Percentiles rank a stretch among this genome's conserved stretches.
These are phyloP conservation scores for Aspergillus biplanus DNA, from an alignment of 495 filamentous ascomycete genomes.

Conservation along the genomic window DNA sequence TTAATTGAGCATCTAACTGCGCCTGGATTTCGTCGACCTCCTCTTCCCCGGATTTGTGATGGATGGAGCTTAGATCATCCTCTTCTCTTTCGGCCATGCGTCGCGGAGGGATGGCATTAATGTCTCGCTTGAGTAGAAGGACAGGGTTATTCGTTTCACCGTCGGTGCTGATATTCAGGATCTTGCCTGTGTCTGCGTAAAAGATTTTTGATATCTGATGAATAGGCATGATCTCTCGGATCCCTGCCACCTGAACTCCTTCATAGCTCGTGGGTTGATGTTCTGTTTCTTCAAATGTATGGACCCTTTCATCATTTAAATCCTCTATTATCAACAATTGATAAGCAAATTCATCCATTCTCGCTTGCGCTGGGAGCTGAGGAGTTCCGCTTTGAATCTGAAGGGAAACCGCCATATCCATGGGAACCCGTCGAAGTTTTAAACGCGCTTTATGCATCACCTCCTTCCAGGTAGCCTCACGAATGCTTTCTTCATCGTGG, in stretches of 20 bases:
- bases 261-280: constrained; percentile 67
- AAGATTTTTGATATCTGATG: constrained; percentile 95
- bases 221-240: constrained; percentile 83
- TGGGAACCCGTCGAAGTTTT: constrained; percentile 68
- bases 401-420: constrained; percentile 39
- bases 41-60: constrained; percentile 31
- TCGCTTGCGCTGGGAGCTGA: constrained; percentile 53
- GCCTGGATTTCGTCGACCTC: constrained; percentile 58
- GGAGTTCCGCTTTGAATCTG: constrained; percentile 19
- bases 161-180: constrained; percentile 84
- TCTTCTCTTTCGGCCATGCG: constrained; percentile 62
- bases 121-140: constrained; percentile 82
- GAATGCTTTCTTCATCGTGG: constrained; percentile 63
- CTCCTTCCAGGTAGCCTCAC: constrained; percentile 93
- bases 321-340: constrained; percentile 91
- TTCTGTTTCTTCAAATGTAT: constrained; percentile 73
- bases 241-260: constrained; percentile 72
- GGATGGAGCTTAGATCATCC: background rate
- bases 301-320: constrained; percentile 86
- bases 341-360: constrained; percentile 79
- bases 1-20: constrained; percentile 71
- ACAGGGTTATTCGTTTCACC: constrained; percentile 84
- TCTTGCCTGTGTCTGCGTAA: constrained; percentile 93
- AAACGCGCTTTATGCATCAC: constrained; percentile 93
- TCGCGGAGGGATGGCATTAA: constrained; percentile 72